Evolutionary conservation across 2,329 filamentous ascomycete species (phyloP).

Genomic region (Ceratocystis variospora): DNA sequence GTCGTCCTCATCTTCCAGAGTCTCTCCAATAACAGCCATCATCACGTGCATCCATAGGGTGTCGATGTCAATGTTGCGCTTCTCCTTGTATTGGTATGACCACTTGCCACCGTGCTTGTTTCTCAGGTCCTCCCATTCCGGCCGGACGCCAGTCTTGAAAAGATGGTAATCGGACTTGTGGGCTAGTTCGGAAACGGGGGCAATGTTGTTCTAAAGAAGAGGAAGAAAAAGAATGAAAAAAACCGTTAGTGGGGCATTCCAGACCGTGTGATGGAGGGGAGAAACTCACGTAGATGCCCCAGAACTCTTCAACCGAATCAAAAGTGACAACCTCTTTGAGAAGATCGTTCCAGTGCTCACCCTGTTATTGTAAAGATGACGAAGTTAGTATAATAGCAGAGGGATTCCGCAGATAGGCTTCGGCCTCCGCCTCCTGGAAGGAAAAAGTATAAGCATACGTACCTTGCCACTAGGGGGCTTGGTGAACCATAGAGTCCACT

Average conservation of each 20-base stretch:
- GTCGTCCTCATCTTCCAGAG: slow-evolving; percentile 84
- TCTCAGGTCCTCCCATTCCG: slow-evolving; percentile 95
- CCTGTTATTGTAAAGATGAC: slow-evolving; percentile 36
- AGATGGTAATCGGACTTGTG: slow-evolving; percentile 99
- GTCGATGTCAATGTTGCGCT: slow-evolving; percentile 81
- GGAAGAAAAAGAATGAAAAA: not conserved
- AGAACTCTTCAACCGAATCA: slow-evolving; percentile 97
- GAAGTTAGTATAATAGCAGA: not conserved
- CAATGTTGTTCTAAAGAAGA: slow-evolving; percentile 81
- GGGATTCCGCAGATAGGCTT: too few species aligned
- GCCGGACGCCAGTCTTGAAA: slow-evolving; percentile 93
- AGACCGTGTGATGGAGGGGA: not conserved
- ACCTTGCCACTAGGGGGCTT: slow-evolving; percentile 96
- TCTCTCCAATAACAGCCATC: slow-evolving; percentile 93
- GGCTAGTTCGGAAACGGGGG: slow-evolving; percentile 83
- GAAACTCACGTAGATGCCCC: slow-evolving; percentile 86
- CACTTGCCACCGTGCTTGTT: slow-evolving; percentile 99
- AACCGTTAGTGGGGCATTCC: not conserved
- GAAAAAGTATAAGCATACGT: slow-evolving; percentile 22
- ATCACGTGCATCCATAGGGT: slow-evolving; percentile 95
- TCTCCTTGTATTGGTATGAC: slow-evolving; percentile 97
- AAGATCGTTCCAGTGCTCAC: slow-evolving; percentile 96
- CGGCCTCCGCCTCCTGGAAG: not conserved
- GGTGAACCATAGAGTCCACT: slow-evolving; percentile 99
- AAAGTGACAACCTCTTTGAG: slow-evolving; percentile 98